Conservation (phyloP, 1,284 basidiomycete genomes). For the Gyrodon tennesseensis region DNA sequence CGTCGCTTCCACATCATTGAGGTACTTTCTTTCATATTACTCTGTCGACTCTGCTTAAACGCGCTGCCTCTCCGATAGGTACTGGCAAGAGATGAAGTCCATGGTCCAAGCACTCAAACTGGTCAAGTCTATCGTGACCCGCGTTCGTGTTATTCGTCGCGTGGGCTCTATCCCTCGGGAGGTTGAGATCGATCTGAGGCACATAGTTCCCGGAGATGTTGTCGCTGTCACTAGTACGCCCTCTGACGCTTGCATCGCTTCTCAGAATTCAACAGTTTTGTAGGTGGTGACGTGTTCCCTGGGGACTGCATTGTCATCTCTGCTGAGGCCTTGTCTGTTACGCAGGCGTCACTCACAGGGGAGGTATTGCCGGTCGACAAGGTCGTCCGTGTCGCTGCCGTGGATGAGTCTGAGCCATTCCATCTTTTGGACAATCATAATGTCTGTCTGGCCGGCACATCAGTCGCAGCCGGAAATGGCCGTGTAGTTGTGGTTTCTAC, state of each 20-base stretch:
- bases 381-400: conserved; percentile 23
- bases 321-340: conserved; percentile 38
- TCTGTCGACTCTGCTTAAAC: not conserved
- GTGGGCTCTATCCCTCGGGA: conserved; percentile 32
- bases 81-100: conserved; percentile 42
- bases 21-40: conserved; percentile 22
- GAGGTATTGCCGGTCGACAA: conserved; percentile 41
- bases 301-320: conserved; percentile 41
- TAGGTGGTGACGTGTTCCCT: conserved; percentile 42
- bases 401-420: conserved; percentile 32
- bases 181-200: conserved; percentile 37
- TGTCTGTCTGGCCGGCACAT: conserved; percentile 41
- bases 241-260: not conserved
- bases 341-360: conserved; percentile 42
- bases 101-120: conserved; percentile 43
- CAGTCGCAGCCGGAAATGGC: conserved; percentile 39
- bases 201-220: conserved; percentile 40
- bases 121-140: conserved; percentile 41
- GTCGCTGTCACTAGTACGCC: conserved; percentile 39
- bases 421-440: conserved; percentile 39
- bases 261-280: not conserved
- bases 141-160: conserved; percentile 40
- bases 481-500: conserved; percentile 40
- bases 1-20: conserved; percentile 39
- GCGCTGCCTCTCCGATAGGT: conserved; percentile 21